Conservation (phyloP, 352 stramenopile genomes). For the Blastocystis sp. region DNA sequence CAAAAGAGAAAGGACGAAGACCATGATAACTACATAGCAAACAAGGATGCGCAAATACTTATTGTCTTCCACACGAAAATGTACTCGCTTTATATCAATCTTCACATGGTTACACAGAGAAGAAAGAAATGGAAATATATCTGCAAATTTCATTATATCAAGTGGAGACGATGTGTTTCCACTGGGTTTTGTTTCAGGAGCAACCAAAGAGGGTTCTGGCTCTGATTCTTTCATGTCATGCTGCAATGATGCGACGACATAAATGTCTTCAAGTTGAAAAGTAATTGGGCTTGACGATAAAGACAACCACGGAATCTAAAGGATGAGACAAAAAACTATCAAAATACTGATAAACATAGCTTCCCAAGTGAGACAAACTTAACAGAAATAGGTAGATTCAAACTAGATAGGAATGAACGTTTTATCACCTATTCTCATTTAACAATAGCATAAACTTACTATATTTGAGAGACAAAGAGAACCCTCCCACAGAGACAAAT, state of each 20-base stretch:
- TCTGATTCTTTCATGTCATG: background rate
- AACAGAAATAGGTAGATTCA: too few relatives aligned
- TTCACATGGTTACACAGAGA: background rate
- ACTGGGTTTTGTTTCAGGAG: too few relatives aligned
- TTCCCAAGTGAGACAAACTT: too few relatives aligned
- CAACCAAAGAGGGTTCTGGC: too few relatives aligned
- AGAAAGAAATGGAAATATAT: background rate
- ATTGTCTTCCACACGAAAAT: background rate
- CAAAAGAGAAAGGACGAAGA: background rate
- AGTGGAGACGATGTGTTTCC: too few relatives aligned
- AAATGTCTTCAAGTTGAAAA: background rate
- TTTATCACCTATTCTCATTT: too few relatives aligned
- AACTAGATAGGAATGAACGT: too few relatives aligned
- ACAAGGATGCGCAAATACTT: background rate
- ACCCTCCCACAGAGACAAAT: too few relatives aligned
- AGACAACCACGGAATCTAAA: background rate
- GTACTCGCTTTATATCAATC: background rate
- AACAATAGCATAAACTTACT: too few relatives aligned
- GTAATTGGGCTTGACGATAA: background rate
- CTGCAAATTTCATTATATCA: background rate
- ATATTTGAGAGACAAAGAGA: too few relatives aligned
- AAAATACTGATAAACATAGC: too few relatives aligned
- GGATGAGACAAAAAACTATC: background rate
- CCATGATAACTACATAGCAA: background rate
- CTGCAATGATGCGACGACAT: background rate